Conservation (phyloP, 306 rosid species). For the Cucumis sativus region Cucumber_9930_V3 NC_026660.2:28849001-28849500, state of each 20-base stretch:
- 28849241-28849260: neutral
- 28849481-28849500: no score
- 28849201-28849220: neutral
- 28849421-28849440: no score
- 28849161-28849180: neutral
- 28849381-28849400: no score
- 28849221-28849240: neutral
- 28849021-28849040: slow-evolving; percentile 19
- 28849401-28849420: no score
- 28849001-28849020: slow-evolving; percentile 14
- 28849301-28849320: neutral
- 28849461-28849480: no score
- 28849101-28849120: neutral
- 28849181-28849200: neutral
- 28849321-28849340: no score
- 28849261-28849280: neutral
- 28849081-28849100: slow-evolving; percentile 5
- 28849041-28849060: slow-evolving; percentile 23
- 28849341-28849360: no score
- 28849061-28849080: slow-evolving; percentile 19
- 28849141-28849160: neutral
- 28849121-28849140: slow-evolving; percentile 10
- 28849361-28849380: no score
- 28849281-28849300: neutral
- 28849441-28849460: no score